phyloP scores from a whole-genome alignment of 2,329 filamentous ascomycete genomes.

The Pyrenophora teres region DNA sequence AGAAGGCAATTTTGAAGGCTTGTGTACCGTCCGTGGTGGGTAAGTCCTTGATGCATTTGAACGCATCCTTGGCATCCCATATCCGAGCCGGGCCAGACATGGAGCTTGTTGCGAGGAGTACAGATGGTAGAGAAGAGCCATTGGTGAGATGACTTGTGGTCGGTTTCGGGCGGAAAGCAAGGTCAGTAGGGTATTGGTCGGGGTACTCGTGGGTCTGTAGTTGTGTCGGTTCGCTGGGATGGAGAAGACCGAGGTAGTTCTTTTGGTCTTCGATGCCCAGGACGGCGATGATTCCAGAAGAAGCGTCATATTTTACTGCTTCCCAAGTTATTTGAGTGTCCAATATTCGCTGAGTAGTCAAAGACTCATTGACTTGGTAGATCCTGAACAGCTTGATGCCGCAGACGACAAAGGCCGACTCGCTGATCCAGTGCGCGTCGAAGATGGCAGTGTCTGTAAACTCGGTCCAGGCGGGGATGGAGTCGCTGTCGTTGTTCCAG shows the following conservation, averaged over 20 bases:
- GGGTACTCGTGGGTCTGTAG: constrained; percentile 41
- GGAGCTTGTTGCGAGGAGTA: constrained; percentile 49
- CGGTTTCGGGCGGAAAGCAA: constrained; percentile 47
- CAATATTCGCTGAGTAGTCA: constrained; percentile 38
- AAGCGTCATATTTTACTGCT: constrained; percentile 46
- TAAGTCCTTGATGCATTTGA: constrained; percentile 37
- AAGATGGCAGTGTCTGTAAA: constrained; percentile 50
- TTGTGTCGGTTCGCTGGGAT: constrained; percentile 38
- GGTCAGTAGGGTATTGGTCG: constrained; percentile 46
- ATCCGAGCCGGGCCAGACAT: constrained; percentile 48
- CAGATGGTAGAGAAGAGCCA: constrained; percentile 27
- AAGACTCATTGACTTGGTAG: constrained; percentile 41
- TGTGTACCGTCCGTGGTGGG: constrained; percentile 40
- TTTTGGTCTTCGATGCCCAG: constrained; percentile 34
- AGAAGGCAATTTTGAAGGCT: constrained; percentile 51
- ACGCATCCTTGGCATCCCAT: constrained; percentile 49
- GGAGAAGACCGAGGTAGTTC: constrained; percentile 44
- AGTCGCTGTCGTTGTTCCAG: constrained; percentile 43
- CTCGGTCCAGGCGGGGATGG: constrained; percentile 49
- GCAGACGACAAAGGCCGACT: constrained; percentile 51
- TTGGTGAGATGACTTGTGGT: constrained; percentile 20
- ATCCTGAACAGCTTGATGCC: constrained; percentile 48
- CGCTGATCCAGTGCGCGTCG: constrained; percentile 52
- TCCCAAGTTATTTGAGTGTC: constrained; percentile 45
- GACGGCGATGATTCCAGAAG: constrained; percentile 48